These are phyloP conservation scores for Talaromyces rugulosus DNA, from an alignment of 2,329 filamentous ascomycete genomes.

Conservation along the genomic window DNA sequence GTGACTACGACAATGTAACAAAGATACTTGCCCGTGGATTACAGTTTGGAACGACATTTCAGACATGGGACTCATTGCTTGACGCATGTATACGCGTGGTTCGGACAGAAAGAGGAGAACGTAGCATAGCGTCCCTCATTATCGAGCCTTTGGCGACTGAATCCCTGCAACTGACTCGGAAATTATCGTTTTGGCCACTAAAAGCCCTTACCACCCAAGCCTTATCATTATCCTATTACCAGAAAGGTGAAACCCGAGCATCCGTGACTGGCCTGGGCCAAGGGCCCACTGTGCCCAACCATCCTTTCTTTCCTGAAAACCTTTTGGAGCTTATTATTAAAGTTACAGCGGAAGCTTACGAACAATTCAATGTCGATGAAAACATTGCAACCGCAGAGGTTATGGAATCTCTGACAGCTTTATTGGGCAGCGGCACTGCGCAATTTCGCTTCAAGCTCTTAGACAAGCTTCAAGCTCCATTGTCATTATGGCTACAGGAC, in stretches of 20 bases:
- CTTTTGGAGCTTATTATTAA: slow-evolving; percentile 59
- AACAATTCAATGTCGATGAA: slow-evolving; percentile 37
- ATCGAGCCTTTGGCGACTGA: slow-evolving; percentile 66
- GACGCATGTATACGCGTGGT: slow-evolving; percentile 54
- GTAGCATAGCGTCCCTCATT: slow-evolving; percentile 61
- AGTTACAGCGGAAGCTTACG: slow-evolving; percentile 55
- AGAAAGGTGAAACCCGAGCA: slow-evolving; percentile 6
- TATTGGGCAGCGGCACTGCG: slow-evolving; percentile 48
- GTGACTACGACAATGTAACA: slow-evolving; percentile 66
- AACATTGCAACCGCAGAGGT: slow-evolving; percentile 43
- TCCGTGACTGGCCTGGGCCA: not conserved
- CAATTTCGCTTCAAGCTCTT: slow-evolving; percentile 55
- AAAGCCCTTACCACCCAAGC: slow-evolving; percentile 29
- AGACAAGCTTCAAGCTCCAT: slow-evolving; percentile 51
- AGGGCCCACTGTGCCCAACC: not conserved
- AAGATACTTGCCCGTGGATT: slow-evolving; percentile 62
- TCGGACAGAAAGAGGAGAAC: slow-evolving; percentile 61
- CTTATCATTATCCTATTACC: slow-evolving; percentile 30
- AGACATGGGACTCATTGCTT: slow-evolving; percentile 52
- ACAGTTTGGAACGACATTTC: slow-evolving; percentile 21
- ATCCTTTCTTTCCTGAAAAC: slow-evolving; percentile 40
- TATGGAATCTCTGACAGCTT: slow-evolving; percentile 51
- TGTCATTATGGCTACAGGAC: slow-evolving; percentile 34
- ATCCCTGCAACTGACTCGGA: slow-evolving; percentile 32
- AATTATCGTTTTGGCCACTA: slow-evolving; percentile 32